Evolutionary conservation across 2,329 filamentous ascomycete genomes (phyloP), one percentile per base, ranked within the genome.

Genomic region (Sphaerulina populicola): DNA sequence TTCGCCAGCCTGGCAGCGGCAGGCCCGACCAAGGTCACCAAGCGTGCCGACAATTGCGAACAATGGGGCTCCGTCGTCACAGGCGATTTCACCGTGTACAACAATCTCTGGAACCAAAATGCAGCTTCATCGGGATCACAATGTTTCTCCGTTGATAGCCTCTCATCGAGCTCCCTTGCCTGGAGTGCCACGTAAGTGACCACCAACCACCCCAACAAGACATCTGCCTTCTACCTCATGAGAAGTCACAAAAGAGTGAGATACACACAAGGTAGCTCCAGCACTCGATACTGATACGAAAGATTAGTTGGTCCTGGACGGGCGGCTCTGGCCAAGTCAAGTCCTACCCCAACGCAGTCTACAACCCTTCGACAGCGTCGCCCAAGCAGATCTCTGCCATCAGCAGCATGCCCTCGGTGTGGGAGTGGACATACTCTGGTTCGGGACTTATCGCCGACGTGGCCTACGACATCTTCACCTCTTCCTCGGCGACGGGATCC

Each of bases 381-480:
- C 64, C 64, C 30, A 55, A 50, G 11, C 58, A 64, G 10, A 54
- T 73, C 23, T 65, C 63, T 10, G 53, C 58, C 23, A 51, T 58
- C 40, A 37, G 29, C 6, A 72, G 69, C 33, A 68, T 78, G 35
- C 62, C 69, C 18, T 69, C 74, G 4, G 68, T 64, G 21, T 77
- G 71, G 71, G 60, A 66, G 14, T 78, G 73, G 73, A 64, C 53
- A 31, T 80, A 81, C 67, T 71, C 70, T 29, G 75, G 73, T 53
- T 69, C 65, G 45, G 55, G 53, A 50, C 64, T 81, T 44, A 68
- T 78, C 31, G 77, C 78, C 47, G 74, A 83, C 60, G 80, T 84
- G 12, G 72, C 79, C 11, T 83, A 81, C 60, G 66, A 55, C 52
- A 45, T 83, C 45, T 83, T 83, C 68, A 79, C 79, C 12, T 69